Base-by-base conservation (phyloP, 1,284 basidiomycete species). In the Testicularia cyperi region DNA sequence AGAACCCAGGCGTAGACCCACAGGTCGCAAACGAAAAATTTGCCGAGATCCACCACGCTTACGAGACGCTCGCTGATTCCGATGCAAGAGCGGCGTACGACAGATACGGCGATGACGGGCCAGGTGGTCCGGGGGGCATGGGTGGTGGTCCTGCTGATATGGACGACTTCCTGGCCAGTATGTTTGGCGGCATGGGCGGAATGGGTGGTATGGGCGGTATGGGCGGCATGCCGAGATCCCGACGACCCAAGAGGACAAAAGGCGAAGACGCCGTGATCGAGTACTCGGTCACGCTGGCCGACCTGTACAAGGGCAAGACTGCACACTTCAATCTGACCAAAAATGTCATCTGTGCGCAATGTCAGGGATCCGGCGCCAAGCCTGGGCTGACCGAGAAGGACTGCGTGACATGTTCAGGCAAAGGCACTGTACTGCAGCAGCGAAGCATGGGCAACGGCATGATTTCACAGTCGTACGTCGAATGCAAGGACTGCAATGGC, bases 311-410 rank as follows among this genome's bases (percentile, higher is more conserved):
- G 52, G 94, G 94, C 24, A 92, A 92, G 77, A 83, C 83, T 13
- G 86, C 94, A 35, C 88, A 87, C 72, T 86, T 97, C 80, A 88
- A 86, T 66, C 84, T 96, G 79, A 88, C 92, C 77, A 86, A 90
- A 70, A 86, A 92, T 73, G 80, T 87, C 12, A 79, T 88, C 6
- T 97, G 92, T 77, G 80, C 80, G 18, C 78, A 80, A 6, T 98
- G 94, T 77, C 84, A 86, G 75, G 92, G 92, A 84, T 88, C 87
- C 38, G 92, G 92, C 30, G 88, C 86, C 9, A 85, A 85, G 63
- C 84, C 85, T 4, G 86, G 82, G 44, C 86, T 88, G 23, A 88
- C 88, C 72, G 85, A 88, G 9, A 89, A 87, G 72, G 80, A 83
- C 35, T 97, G 92, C 76, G 81, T 82, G 38, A 84, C 82, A 49